Percentiles rank a stretch among this genome's conserved stretches.
These are phyloP conservation scores for Trypanosoma avium DNA, from an alignment of 208 protist genomes.

Conservation along the genomic window DNA sequence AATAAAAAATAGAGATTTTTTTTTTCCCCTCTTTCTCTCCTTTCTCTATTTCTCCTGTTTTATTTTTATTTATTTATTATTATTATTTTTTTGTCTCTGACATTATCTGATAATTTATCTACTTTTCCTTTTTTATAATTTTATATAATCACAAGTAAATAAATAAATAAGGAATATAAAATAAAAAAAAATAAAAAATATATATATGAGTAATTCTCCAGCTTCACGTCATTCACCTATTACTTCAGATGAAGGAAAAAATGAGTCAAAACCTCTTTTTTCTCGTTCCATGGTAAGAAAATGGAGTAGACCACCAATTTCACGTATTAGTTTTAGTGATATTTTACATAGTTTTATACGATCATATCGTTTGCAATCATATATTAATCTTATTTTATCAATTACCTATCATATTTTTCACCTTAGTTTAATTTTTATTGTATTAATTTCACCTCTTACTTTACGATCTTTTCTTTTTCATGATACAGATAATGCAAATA, in stretches of 20 bases:
- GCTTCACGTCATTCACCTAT: no score
- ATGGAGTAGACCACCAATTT: neutral
- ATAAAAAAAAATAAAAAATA: no score
- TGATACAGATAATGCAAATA: neutral
- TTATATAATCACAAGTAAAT: no score
- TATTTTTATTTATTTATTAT: neutral
- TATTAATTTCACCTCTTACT: neutral
- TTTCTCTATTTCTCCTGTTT: neutral
- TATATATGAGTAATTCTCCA: no score
- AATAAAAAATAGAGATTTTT: neutral
- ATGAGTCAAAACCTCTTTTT: no score
- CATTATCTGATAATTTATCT: neutral
- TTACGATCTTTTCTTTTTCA: neutral
- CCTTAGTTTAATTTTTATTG: neutral
- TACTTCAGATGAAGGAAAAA: no score
- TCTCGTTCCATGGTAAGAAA: neutral
- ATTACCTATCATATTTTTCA: slow-evolving; percentile 12
- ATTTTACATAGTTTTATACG: neutral
- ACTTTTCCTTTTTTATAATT: slow-evolving; percentile 5
- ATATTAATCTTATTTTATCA: neutral
- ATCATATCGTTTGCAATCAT: slow-evolving; percentile 4
- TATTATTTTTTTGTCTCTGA: slow-evolving; percentile 3
- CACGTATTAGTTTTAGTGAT: neutral
- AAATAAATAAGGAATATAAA: no score
- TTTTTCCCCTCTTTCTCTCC: neutral